Conservation (phyloP, 768 basidiomycete species). For the Boletus barrowsii region DNA sequence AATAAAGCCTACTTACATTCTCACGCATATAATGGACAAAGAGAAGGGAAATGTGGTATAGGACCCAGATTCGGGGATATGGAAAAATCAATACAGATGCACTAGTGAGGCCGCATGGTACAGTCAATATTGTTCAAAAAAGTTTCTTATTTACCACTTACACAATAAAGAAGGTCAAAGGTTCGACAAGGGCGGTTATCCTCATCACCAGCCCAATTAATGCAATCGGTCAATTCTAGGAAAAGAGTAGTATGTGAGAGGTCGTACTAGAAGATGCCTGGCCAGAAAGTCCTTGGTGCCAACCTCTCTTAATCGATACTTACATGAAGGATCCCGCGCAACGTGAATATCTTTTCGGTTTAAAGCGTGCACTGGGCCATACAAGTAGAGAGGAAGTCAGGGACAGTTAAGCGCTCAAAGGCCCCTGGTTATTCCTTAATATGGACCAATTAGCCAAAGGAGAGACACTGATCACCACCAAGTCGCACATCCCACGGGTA, state of each 20-base stretch:
- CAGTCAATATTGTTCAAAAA: not conserved
- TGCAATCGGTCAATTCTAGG: slow-evolving; percentile 45
- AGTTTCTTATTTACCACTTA: slow-evolving; percentile 27
- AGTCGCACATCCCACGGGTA: slow-evolving; percentile 51
- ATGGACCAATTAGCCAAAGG: not conserved
- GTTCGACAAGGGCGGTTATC: slow-evolving; percentile 61
- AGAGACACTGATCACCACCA: slow-evolving; percentile 56
- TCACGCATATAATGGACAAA: slow-evolving; percentile 71
- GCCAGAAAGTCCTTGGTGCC: slow-evolving; percentile 40
- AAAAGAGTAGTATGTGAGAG: not conserved
- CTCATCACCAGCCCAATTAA: slow-evolving; percentile 69
- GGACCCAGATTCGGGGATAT: slow-evolving; percentile 34
- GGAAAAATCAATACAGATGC: slow-evolving; percentile 37
- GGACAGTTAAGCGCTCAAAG: not conserved
- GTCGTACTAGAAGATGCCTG: slow-evolving; percentile 36
- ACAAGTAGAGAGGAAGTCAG: slow-evolving; percentile 29
- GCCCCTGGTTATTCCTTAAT: slow-evolving; percentile 38
- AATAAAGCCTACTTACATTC: slow-evolving; percentile 37
- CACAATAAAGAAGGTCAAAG: slow-evolving; percentile 53
- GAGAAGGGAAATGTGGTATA: slow-evolving; percentile 81
- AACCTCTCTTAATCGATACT: slow-evolving; percentile 32
- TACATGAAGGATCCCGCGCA: too few relatives aligned
- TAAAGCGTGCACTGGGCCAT: slow-evolving; percentile 32
- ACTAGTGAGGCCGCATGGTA: slow-evolving; percentile 21
- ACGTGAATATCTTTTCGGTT: not conserved